A percentile compares a stretch with the other conserved stretches of the same genome.
These are phyloP conservation scores for Solanum etuberosum DNA, from an alignment of 257 asterid species.

Conservation along the genomic window DNA sequence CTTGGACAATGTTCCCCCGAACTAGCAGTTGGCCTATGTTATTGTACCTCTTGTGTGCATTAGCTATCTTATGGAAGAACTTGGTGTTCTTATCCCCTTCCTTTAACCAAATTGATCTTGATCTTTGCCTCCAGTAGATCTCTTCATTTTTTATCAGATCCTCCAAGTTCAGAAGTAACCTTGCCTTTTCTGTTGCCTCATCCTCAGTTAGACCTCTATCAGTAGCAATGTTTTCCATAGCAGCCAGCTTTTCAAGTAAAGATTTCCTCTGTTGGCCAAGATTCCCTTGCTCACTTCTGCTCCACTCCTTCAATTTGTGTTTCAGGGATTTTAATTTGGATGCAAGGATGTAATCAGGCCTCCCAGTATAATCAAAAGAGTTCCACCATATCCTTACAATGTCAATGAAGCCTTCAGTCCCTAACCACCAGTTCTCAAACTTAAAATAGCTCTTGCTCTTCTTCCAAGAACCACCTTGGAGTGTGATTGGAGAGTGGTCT, in stretches of 20 bases:
- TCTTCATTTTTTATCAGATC: neutral
- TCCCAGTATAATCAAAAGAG: too few relatives aligned
- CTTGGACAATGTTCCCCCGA: neutral
- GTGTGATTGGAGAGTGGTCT: too few relatives aligned
- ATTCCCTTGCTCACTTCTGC: neutral
- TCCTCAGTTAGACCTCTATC: neutral
- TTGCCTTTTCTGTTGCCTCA: neutral
- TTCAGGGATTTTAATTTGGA: neutral
- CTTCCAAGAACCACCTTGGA: too few relatives aligned
- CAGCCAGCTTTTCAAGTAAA: neutral
- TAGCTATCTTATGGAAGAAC: neutral
- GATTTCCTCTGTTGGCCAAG: neutral
- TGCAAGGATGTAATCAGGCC: neutral
- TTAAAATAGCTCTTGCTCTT: too few relatives aligned
- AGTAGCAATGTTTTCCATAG: neutral
- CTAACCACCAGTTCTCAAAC: too few relatives aligned
- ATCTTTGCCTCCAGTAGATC: neutral
- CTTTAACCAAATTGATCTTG: neutral
- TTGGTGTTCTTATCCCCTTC: neutral
- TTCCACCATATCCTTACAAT: too few relatives aligned
- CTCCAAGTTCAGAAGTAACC: neutral
- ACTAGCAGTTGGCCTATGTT: neutral
- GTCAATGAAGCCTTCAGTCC: too few relatives aligned
- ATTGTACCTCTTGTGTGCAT: neutral
- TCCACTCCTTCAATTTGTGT: neutral